Percentiles rank a stretch among this genome's conserved stretches.
These are phyloP conservation scores for Sextonia rubra DNA, from an alignment of 164 flowering plant species.

Conservation along the genomic window DNA sequence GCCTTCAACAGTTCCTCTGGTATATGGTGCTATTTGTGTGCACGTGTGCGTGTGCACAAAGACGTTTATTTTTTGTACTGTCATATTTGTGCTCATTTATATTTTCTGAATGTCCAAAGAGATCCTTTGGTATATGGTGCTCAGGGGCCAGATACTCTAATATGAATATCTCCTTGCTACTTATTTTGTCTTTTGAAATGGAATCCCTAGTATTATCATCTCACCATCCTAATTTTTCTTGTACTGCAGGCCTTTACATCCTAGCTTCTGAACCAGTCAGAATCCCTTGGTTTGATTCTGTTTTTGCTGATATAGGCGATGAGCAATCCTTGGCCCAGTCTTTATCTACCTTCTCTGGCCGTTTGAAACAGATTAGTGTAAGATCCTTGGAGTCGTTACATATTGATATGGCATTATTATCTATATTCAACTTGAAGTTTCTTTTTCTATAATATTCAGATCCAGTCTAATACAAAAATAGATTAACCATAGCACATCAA, in stretches of 20 bases:
- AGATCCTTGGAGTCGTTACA: constrained; percentile 6
- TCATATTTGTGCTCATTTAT: background rate
- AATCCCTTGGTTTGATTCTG: constrained; percentile 90
- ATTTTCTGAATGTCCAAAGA: background rate
- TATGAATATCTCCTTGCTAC: background rate
- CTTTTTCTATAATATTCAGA: background rate
- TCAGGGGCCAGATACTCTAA: background rate
- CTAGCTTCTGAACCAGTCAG: constrained; percentile 70
- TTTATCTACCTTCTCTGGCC: constrained; percentile 93
- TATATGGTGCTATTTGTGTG: too few relatives aligned
- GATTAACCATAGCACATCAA: background rate
- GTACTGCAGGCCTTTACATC: constrained; percentile 71
- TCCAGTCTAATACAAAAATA: too few relatives aligned
- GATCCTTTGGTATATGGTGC: background rate
- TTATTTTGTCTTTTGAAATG: background rate
- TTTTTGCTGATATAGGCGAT: constrained; percentile 96
- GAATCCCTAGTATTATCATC: background rate
- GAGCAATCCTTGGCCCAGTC: constrained; percentile 90
- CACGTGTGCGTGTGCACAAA: too few relatives aligned
- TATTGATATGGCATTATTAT: background rate
- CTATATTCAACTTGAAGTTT: background rate
- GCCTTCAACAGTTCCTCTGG: background rate
- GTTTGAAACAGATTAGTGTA: constrained; percentile 83
- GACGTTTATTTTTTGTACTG: too few relatives aligned
- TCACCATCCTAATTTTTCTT: constrained; percentile 7